Percentiles rank a stretch among this genome's conserved stretches.
These are phyloP conservation scores for Cystofilobasidium capitatum DNA, from an alignment of 768 basidiomycete species.

Conservation along the genomic window DNA sequence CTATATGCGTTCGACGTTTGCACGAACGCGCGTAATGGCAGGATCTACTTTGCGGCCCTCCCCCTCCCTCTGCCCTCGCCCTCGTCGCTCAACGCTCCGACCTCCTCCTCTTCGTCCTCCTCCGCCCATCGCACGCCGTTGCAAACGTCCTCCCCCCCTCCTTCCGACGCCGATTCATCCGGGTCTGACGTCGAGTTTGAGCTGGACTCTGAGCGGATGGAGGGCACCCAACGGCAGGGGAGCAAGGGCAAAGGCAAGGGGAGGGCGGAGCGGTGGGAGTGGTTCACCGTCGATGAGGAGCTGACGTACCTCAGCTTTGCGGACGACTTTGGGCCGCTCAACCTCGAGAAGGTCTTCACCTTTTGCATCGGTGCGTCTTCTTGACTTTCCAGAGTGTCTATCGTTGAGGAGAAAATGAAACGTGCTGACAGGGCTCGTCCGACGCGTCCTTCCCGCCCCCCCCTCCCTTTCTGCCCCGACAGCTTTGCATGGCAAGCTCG, in stretches of 20 bases:
- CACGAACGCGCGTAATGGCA: no score
- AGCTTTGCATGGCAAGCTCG: constrained; percentile 22
- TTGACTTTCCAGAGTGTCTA: neutral
- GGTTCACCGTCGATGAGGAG: constrained; percentile 87
- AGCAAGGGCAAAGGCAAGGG: constrained; percentile 21
- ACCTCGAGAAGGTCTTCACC: constrained; percentile 18
- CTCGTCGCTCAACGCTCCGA: neutral
- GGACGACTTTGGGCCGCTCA: constrained; percentile 75
- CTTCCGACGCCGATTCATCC: constrained; percentile 1
- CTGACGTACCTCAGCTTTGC: constrained; percentile 87
- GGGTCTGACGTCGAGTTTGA: constrained; percentile 3
- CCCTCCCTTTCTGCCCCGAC: neutral
- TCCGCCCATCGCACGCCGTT: neutral
- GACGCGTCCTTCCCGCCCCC: no score
- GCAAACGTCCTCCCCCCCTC: neutral
- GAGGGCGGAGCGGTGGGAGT: constrained; percentile 51
- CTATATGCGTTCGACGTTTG: neutral
- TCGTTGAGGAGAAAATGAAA: neutral
- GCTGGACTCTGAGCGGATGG: constrained; percentile 9
- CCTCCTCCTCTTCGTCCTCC: neutral
- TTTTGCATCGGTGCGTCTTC: constrained; percentile 24
- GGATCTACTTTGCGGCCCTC: neutral
- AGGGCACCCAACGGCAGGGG: constrained; percentile 29
- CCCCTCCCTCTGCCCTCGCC: neutral
- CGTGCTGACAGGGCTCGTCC: neutral